Base-by-base conservation (phyloP, 805 yeast species). In the Metschnikowia vanudenii region DNA sequence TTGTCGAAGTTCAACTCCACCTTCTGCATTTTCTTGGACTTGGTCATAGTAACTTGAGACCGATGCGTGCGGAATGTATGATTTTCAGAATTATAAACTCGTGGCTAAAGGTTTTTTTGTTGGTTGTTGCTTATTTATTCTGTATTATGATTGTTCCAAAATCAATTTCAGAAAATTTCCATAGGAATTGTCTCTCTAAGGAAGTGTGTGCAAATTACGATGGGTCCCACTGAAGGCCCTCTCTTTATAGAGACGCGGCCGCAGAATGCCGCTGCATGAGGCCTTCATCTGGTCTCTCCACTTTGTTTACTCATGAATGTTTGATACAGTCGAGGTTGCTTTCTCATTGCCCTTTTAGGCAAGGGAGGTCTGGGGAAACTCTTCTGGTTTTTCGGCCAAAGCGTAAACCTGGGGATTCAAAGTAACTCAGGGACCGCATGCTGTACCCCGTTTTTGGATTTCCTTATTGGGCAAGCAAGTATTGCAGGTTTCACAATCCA, bases 1-100 rank as follows among this genome's bases (percentile, higher is more conserved):
- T 61, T 65, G 30, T 65, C 70, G 43, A 72, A 60, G 50, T 71
- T 70, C 52, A 72, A 61, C 36, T 51, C 57, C 31, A 53, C 14
- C 32, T 49, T 45, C 43, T 49, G 53, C 19, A 17, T 28, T 51
- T 64, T 69, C 52, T 63, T 68, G 31, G 63, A 58, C 64, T 65
- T 68, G 43, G 39, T 51, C 54, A 50, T 53, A 41, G 13, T 31
- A 29, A n/a, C 19, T 13, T 22, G 24, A 4, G 29, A n/a, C 4
- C 11, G 18, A 24, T 2, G 16, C 12, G 11, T 14, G 28, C 31
- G 30, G 18, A n/a, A n/a, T 24, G 20, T 6, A n/a, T 13, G 20
- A 13, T 10, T 24, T n/a, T n/a, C n/a, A n/a, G n/a, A n/a, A n/a
- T n/a, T n/a, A n/a, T n/a, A n/a, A n/a, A n/a, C n/a, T n/a, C n/a